These are phyloP conservation scores for Chlorella sorokiniana DNA, from an alignment of 139 green algal species.

Conservation along the genomic window DNA sequence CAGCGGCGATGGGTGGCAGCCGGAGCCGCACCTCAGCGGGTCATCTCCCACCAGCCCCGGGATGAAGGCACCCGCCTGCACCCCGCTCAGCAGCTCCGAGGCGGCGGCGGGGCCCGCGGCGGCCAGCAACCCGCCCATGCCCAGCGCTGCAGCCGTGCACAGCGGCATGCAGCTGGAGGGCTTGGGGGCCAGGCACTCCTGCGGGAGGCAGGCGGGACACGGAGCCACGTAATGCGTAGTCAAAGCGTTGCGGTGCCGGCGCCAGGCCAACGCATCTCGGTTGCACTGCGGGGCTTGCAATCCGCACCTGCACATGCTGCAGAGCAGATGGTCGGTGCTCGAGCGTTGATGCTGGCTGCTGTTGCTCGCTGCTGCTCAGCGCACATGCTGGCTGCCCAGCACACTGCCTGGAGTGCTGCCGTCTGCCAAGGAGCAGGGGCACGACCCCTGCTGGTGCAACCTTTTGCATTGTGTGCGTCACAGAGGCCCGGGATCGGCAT, in stretches of 20 bases:
- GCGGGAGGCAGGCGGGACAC: background rate
- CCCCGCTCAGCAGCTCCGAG: background rate
- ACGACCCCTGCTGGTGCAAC: background rate
- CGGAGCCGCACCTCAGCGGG: slow-evolving; percentile 41
- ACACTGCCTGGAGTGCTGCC: background rate
- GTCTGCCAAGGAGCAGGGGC: no score
- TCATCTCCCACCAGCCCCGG: slow-evolving; percentile 72
- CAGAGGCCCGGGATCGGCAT: background rate
- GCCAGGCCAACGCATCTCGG: no score
- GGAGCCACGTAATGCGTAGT: background rate
- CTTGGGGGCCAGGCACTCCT: background rate
- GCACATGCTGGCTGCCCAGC: background rate
- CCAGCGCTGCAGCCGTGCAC: background rate
- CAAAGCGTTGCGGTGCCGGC: no score
- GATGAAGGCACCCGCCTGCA: slow-evolving; percentile 19
- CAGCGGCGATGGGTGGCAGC: background rate
- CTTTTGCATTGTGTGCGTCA: background rate
- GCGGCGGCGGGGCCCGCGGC: background rate
- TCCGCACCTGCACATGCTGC: no score
- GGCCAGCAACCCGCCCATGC: background rate
- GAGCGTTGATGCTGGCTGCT: no score
- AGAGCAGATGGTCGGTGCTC: no score
- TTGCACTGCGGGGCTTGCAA: no score
- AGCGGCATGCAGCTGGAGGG: background rate
- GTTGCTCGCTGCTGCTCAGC: no score